phyloP scores from a whole-genome alignment of 1,284 basidiomycete genomes.

The Polyporus tsugae region DNA sequence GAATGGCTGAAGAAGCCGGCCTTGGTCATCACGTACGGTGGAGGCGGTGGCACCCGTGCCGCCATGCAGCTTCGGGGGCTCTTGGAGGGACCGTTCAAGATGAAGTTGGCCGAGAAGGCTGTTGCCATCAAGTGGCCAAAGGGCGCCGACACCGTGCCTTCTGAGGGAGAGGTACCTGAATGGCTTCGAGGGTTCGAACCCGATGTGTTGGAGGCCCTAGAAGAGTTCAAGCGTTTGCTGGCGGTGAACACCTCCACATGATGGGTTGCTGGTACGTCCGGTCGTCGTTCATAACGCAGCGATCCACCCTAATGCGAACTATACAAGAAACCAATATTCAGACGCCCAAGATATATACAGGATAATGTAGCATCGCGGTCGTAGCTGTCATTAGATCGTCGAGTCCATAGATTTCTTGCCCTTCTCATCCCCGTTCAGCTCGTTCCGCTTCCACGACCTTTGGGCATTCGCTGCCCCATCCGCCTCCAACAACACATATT shows the following conservation, averaged over 20 bases:
- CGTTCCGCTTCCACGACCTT: neutral
- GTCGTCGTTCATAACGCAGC: neutral
- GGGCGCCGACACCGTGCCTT: slow-evolving; percentile 33
- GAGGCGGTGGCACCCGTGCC: slow-evolving; percentile 34
- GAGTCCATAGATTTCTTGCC: slow-evolving; percentile 17
- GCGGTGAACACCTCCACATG: slow-evolving; percentile 1
- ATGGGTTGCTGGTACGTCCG: neutral
- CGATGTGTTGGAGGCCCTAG: slow-evolving; percentile 32
- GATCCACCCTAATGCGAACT: neutral
- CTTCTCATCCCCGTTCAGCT: slow-evolving; percentile 11
- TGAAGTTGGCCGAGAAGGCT: slow-evolving; percentile 32
- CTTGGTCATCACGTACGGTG: slow-evolving; percentile 40
- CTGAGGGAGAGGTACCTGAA: slow-evolving; percentile 29
- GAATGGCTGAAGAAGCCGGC: slow-evolving; percentile 43
- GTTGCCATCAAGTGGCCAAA: slow-evolving; percentile 37
- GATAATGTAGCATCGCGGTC: slow-evolving; percentile 10
- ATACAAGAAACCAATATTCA: neutral
- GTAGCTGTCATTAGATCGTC: slow-evolving; percentile 24
- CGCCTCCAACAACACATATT: slow-evolving; percentile 56
- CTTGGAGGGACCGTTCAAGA: slow-evolving; percentile 34
- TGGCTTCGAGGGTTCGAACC: slow-evolving; percentile 38
- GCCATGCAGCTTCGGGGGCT: slow-evolving; percentile 35
- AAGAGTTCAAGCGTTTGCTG: slow-evolving; percentile 32
- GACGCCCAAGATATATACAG: slow-evolving; percentile 14
- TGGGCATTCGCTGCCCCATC: neutral